Percentiles rank a stretch among this genome's conserved stretches.
phyloP scores from a whole-genome alignment of 2,329 filamentous ascomycete genomes.

The Colletotrichum graminicola region DNA sequence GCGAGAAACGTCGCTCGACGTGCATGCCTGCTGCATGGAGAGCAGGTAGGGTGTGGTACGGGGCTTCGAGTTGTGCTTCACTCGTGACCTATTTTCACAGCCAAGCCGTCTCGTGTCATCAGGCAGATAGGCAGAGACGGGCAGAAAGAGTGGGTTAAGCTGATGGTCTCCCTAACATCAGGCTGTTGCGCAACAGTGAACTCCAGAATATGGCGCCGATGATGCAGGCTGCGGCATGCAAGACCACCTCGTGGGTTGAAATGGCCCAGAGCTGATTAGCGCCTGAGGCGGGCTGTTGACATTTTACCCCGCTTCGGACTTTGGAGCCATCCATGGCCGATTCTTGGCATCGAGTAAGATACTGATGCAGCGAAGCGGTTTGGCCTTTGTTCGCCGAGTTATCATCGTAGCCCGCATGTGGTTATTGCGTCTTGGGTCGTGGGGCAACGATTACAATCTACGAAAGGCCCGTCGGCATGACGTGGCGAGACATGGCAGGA shows the following conservation, averaged over 20 bases:
- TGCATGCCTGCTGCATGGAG: not conserved
- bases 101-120: not conserved
- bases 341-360: not conserved
- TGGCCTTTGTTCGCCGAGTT: not conserved
- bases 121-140: not conserved
- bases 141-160: not conserved
- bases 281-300: not conserved
- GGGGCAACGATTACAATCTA: not conserved
- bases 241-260: not conserved
- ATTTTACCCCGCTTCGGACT: conserved; percentile 5
- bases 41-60: not conserved
- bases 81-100: not conserved
- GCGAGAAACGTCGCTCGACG: not conserved
- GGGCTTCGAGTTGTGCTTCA: not conserved
- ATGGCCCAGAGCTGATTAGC: not conserved
- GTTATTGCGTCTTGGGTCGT: not conserved
- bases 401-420: not conserved
- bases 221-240: conserved; percentile 12
- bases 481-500: not conserved
- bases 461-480: not conserved
- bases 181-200: not conserved
- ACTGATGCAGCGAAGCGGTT: not conserved
- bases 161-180: not conserved
- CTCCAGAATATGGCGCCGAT: not conserved
- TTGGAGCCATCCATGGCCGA: not conserved